These are phyloP conservation scores for Metrosideros polymorpha DNA, from an alignment of 441 rosid species.

Conservation along the genomic window DNA sequence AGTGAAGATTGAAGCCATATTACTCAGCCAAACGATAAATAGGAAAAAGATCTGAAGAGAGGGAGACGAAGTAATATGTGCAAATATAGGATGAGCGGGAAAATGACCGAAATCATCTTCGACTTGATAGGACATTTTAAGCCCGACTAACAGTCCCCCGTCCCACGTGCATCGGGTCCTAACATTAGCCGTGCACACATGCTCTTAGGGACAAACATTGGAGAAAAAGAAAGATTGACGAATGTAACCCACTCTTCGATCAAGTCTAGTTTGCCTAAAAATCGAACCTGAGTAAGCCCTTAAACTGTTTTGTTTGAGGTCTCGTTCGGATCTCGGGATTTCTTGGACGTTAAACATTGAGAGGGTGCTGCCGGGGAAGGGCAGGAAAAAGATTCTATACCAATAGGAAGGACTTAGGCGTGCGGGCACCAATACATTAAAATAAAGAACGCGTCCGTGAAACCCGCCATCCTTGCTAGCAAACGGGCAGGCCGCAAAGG, in stretches of 20 bases:
- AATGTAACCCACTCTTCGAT: not conserved
- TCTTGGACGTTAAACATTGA: too few species aligned
- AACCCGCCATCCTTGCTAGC: too few species aligned
- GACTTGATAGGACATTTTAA: not conserved
- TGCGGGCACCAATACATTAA: too few species aligned
- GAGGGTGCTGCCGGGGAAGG: too few species aligned
- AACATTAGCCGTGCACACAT: not conserved
- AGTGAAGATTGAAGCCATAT: not conserved
- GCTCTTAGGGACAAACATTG: not conserved
- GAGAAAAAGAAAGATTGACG: not conserved
- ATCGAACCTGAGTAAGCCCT: too few species aligned
- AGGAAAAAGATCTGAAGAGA: not conserved
- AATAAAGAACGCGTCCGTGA: too few species aligned
- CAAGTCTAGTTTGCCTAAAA: not conserved
- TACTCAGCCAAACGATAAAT: not conserved
- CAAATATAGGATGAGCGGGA: not conserved
- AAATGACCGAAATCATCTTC: not conserved
- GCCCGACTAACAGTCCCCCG: not conserved
- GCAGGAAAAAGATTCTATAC: too few species aligned
- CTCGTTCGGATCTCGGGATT: too few species aligned
- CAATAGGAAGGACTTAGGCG: too few species aligned
- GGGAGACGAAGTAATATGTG: not conserved
- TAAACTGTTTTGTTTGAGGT: too few species aligned
- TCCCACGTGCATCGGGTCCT: not conserved
- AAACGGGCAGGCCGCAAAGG: too few species aligned